Evolutionary conservation across 345 rosid species (phyloP).

Genomic region (Eucalyptus pauciflora): DNA sequence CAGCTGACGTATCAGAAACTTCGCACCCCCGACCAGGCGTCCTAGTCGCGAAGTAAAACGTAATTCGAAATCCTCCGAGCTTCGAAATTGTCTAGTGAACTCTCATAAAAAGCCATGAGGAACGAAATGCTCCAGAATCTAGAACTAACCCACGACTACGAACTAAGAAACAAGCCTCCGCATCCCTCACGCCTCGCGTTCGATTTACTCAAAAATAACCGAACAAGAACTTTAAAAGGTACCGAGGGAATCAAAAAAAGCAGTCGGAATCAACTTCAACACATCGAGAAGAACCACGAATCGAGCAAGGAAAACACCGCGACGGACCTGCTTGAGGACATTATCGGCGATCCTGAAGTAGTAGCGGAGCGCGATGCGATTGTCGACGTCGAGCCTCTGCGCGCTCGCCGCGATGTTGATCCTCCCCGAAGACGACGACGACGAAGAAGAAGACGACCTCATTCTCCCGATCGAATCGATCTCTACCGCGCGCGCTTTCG

Average conservation of each 20-base stretch:
- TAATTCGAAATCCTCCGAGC: background rate
- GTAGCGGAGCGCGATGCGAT: conserved; percentile 71
- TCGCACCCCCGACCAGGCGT: background rate
- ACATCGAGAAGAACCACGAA: background rate
- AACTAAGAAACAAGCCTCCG: background rate
- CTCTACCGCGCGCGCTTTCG: background rate
- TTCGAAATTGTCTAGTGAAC: background rate
- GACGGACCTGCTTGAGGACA: conserved; percentile 74
- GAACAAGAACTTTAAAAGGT: background rate
- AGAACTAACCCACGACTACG: background rate
- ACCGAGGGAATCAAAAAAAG: background rate
- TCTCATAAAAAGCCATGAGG: background rate
- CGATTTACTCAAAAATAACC: background rate
- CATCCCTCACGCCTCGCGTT: background rate
- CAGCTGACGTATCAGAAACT: background rate
- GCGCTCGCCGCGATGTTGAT: conserved; percentile 72
- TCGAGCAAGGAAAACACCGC: background rate
- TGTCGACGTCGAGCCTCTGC: conserved; percentile 63
- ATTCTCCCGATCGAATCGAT: background rate
- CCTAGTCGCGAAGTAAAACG: background rate
- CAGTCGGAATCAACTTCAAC: background rate
- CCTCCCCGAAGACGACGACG: conserved; percentile 15
- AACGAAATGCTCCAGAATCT: background rate
- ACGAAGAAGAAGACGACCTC: conserved; percentile 50
- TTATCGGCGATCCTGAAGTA: conserved; percentile 88